Evolutionary conservation across 805 yeast genomes (phyloP).

Genomic region (Debaryomyces tyrocola): DNA sequence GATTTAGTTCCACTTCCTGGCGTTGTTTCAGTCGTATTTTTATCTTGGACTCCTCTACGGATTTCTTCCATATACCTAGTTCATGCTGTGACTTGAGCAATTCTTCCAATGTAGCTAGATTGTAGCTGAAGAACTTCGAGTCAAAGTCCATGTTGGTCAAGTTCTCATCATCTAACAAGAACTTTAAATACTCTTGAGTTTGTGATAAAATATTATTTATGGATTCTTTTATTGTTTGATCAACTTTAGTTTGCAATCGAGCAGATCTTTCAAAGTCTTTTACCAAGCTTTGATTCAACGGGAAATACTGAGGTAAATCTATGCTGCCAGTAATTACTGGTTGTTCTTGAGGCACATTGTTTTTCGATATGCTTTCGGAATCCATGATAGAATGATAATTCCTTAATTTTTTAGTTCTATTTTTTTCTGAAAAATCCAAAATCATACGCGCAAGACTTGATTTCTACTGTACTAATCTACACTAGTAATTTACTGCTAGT

Average conservation of each 20-base stretch:
- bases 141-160: slow-evolving; percentile 4
- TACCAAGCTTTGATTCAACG: slow-evolving; percentile 9
- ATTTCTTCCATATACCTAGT: slow-evolving; percentile 7
- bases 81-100: slow-evolving; percentile 13
- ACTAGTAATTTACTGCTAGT: no score
- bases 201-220: slow-evolving; percentile 8
- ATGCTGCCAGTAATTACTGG: no score
- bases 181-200: slow-evolving; percentile 11
- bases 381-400: no score
- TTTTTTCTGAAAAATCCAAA: no score
- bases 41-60: slow-evolving; percentile 16
- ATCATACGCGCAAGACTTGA: no score
- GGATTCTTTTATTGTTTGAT: slow-evolving; percentile 2
- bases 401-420: no score
- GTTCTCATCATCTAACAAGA: slow-evolving; percentile 4
- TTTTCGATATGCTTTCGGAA: no score
- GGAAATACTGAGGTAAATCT: slow-evolving; percentile 13
- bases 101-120: slow-evolving; percentile 13
- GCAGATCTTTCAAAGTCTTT: slow-evolving; percentile 15
- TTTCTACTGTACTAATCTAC: no score
- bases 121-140: slow-evolving; percentile 4
- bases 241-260: slow-evolving; percentile 1
- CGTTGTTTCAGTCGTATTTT: slow-evolving; percentile 18
- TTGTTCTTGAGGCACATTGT: no score
- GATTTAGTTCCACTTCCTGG: slow-evolving; percentile 19